Percentiles rank a stretch among this genome's conserved stretches.
These are phyloP conservation scores for Fusarium anguioides DNA, from an alignment of 2,329 filamentous ascomycete species.

Conservation along the genomic window DNA sequence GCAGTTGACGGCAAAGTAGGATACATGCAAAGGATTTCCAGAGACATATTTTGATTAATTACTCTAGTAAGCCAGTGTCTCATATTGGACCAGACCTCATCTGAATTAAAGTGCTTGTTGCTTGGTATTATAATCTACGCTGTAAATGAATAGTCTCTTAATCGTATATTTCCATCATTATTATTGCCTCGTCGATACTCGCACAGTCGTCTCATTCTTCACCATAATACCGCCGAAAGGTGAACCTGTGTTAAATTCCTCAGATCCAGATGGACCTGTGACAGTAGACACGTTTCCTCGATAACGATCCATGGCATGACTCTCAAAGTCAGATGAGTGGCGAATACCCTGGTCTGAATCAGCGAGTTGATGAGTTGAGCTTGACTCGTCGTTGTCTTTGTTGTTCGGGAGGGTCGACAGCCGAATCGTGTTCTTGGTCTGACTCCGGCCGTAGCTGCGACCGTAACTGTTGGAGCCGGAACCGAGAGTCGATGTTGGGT, in stretches of 20 bases:
- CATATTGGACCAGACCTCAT: too few species aligned
- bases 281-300: conserved; percentile 25
- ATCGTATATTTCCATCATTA: background rate
- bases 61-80: too few species aligned
- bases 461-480: conserved; percentile 35
- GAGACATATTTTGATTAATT: too few species aligned
- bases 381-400: conserved; percentile 33
- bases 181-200: conserved; percentile 10
- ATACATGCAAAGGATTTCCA: too few species aligned
- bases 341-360: conserved; percentile 11
- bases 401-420: conserved; percentile 28
- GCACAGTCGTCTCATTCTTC: conserved; percentile 39
- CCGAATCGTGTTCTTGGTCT: conserved; percentile 38
- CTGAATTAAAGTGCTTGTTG: background rate
- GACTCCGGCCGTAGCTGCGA: conserved; percentile 28
- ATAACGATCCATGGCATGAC: conserved; percentile 34
- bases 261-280: conserved; percentile 10
- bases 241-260: background rate
- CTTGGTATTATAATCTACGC: background rate
- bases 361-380: conserved; percentile 41
- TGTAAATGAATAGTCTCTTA: accelerated
- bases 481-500: conserved; percentile 21
- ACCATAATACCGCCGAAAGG: conserved; percentile 37
- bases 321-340: conserved; percentile 36
- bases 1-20: too few species aligned